Evolutionary conservation across 306 rosid species (phyloP), one percentile per base, ranked within the genome.

Genomic region (Medicago arabica): DNA sequence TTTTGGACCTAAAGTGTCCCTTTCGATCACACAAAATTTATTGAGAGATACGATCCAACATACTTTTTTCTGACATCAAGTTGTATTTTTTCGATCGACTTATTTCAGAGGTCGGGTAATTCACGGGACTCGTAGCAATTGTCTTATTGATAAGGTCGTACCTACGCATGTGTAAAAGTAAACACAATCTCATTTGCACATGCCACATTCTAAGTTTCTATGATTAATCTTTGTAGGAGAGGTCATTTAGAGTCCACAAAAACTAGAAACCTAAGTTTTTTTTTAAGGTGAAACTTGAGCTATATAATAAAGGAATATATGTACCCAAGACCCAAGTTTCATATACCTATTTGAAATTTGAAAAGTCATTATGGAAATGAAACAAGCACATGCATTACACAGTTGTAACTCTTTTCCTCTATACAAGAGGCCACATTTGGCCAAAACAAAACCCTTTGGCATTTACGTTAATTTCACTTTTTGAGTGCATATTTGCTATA

Each of bases 331-430:
- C 23, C 23, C 23, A 21, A 21, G 23, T 34, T 57, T 72, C 41
- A 70, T 9, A 21, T 9, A 43, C 40, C 53, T 11, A 66, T 66
- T 66, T 67, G 57, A 66, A 41, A 18, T 44, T 76, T 69, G 77
- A 75, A 63, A 70, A 63, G 76, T 63, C 60, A 54, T 0, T 7
- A 70, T 2, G 16, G 16, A 61, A 61, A 46, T 2, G 16, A 7
- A 39, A 63, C 73, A 54, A 65, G 12, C 60, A 55, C 23, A 71
- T 34, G 18, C 38, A 49, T 43, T 51, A n/a, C 17, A 75, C 13
- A 31, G 39, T 76, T 40, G 23, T 4, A 9, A 43, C 65, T 49
- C 50, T 75, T 69, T 50, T 69, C 51, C 17, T 46, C 2, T 59
- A 23, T 61, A n/a, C 44, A 51, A 40, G 55, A 47, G 47, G 28